Evolutionary conservation across 768 basidiomycete species (phyloP), one percentile per base, ranked within the genome.

Genomic region (Suillus occidentalis): DNA sequence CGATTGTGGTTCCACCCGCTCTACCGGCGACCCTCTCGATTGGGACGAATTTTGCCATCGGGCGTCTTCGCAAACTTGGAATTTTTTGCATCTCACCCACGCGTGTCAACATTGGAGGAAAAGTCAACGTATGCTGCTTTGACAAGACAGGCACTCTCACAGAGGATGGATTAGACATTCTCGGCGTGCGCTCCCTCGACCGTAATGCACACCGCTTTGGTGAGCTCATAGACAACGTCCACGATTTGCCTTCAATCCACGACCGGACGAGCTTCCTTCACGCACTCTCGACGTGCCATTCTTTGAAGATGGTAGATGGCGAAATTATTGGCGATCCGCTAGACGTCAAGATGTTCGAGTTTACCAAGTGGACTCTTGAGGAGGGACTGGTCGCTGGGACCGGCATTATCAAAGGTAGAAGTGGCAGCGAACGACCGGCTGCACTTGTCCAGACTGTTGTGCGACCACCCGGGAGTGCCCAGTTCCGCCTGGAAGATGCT

Each of bases 141-240:
- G 97, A 99, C 82, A 99, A 99, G 79, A 99, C 97, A 1, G 97
- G 97, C 9, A 99, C 97, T 10, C 83, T 99, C 28, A 99, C 97
- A 1, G 97, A 99, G 77, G 97, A 99, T 68, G 97, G 97, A 0
- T 83, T 99, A 58, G 97, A 99, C 73, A 95, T 99, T 53, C 88
- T 99, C 55, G 97, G 97, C 18, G 90, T 97, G 20, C 90, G 97
- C 53, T 87, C 87, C 7, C 85, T 93, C 50, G 95, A 97, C 65
- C 87, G 93, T 52, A 84, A 82, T 56, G 84, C 81, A 9, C 85
- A 89, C 62, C 84, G 87, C 49, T 99, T 99, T 77, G 94, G 95
- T 22, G 97, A 99, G 73, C 86, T 99, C 42, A 81, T 95, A 60
- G 85, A 91, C 65, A 89, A 97, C 67, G 85, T 96, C 3, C 85